Evolutionary conservation across 2,329 filamentous ascomycete genomes (phyloP).

Genomic region (Sclerotinia nivalis): DNA sequence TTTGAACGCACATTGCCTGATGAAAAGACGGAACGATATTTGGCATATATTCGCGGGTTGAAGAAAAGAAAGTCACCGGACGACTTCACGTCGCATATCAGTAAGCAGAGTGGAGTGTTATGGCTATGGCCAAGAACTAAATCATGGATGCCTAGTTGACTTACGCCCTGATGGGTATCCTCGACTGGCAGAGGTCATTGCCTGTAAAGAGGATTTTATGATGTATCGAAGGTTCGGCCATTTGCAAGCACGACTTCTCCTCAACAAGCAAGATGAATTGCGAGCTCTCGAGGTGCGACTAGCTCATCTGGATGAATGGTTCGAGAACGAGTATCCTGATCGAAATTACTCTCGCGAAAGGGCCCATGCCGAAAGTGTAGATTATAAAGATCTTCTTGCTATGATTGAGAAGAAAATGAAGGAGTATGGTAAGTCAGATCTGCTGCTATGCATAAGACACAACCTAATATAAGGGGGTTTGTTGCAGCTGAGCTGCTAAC

Average conservation of each 20-base stretch:
- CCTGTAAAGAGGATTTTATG: slow-evolving; percentile 45
- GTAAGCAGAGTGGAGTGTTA: not conserved
- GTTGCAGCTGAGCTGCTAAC: slow-evolving; percentile 28
- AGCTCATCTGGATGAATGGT: slow-evolving; percentile 25
- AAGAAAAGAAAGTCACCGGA: not conserved
- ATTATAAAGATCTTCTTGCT: slow-evolving; percentile 10
- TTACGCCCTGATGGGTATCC: slow-evolving; percentile 42
- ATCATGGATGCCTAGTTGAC: slow-evolving; percentile 23
- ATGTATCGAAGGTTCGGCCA: slow-evolving; percentile 46
- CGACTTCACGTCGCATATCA: not conserved
- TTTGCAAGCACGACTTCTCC: slow-evolving; percentile 43
- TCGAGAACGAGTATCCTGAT: slow-evolving; percentile 17
- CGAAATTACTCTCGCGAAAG: slow-evolving; percentile 20
- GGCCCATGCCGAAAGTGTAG: slow-evolving; percentile 11
- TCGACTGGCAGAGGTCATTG: slow-evolving; percentile 43
- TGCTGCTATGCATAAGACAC: not conserved
- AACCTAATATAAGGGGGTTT: not conserved
- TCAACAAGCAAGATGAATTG: slow-evolving; percentile 32
- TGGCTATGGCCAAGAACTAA: not conserved
- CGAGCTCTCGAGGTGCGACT: slow-evolving; percentile 27
- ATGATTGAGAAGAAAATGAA: not conserved
- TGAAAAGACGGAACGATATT: not conserved
- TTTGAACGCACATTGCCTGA: not conserved
- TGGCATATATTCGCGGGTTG: not conserved
- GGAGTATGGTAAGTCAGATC: not conserved